phyloP scores from a whole-genome alignment of 345 rosid species.

The Linum trigynum region DNA sequence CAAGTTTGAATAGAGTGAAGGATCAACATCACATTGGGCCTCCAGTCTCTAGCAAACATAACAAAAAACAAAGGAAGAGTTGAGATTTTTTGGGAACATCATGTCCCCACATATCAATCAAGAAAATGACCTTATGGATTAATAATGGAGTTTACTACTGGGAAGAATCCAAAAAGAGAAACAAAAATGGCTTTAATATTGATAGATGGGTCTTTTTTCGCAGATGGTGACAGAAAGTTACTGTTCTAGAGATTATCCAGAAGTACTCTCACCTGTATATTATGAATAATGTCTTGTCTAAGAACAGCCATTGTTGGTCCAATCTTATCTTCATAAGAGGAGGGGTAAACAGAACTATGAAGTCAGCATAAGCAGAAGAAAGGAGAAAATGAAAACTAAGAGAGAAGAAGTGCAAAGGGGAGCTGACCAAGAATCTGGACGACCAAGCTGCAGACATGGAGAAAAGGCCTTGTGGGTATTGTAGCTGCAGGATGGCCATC shows the following conservation, averaged over 20 bases:
- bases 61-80: neutral
- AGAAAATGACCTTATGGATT: neutral
- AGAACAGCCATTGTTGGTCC: slow-evolving; percentile 96
- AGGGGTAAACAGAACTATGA: slow-evolving; percentile 3
- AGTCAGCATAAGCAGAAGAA: neutral
- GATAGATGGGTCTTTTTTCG: slow-evolving; percentile 11
- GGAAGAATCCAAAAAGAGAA: slow-evolving; percentile 6
- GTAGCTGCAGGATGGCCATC: slow-evolving; percentile 13
- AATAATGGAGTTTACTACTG: neutral
- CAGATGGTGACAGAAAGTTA: slow-evolving; percentile 12
- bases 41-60: slow-evolving; percentile 51
- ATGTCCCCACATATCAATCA: neutral
- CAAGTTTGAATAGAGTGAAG: slow-evolving; percentile 47
- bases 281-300: slow-evolving; percentile 76
- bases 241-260: neutral
- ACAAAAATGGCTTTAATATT: too few relatives aligned
- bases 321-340: slow-evolving; percentile 64
- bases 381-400: neutral
- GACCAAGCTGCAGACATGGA: slow-evolving; percentile 54
- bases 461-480: slow-evolving; percentile 57
- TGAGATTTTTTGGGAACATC: too few relatives aligned
- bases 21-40: slow-evolving; percentile 44
- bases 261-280: slow-evolving; percentile 47
- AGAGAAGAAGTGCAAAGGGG: neutral
- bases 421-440: slow-evolving; percentile 82